Evolutionary conservation across 495 filamentous ascomycete species (phyloP).

Genomic region (Neurospora tetraspora): DNA sequence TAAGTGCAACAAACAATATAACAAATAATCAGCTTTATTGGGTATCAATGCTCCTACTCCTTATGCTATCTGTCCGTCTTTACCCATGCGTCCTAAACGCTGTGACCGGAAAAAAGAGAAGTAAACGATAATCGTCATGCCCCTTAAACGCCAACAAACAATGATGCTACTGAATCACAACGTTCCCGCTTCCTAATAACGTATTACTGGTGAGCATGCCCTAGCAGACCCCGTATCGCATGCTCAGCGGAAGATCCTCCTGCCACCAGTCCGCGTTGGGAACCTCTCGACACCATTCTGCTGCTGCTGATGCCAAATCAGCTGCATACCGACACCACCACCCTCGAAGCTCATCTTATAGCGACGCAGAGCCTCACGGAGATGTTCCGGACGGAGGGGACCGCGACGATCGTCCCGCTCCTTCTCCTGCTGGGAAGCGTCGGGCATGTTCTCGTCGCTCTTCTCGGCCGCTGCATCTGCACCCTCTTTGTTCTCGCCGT

Average conservation of each 20-base stretch:
- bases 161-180: not conserved
- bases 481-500: not conserved
- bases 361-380: slow-evolving; percentile 68
- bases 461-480: not conserved
- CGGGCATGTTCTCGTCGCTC: not conserved
- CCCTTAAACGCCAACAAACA: not conserved
- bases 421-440: slow-evolving; percentile 9
- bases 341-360: slow-evolving; percentile 60
- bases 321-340: slow-evolving; percentile 62
- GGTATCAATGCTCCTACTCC: not conserved
- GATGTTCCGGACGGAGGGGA: slow-evolving; percentile 70
- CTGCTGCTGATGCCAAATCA: slow-evolving; percentile 51
- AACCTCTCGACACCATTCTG: slow-evolving; percentile 53
- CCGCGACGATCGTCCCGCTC: slow-evolving; percentile 38
- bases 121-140: not conserved
- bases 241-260: slow-evolving; percentile 52
- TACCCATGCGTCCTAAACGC: not conserved
- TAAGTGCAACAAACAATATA: no score
- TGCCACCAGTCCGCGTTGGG: slow-evolving; percentile 51
- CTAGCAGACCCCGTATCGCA: not conserved
- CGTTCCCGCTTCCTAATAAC: not conserved
- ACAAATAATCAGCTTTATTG: not conserved
- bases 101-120: not conserved
- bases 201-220: not conserved
- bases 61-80: not conserved